Base-by-base conservation (phyloP, 1,284 basidiomycete genomes). In the Puccinia polysora region DNA sequence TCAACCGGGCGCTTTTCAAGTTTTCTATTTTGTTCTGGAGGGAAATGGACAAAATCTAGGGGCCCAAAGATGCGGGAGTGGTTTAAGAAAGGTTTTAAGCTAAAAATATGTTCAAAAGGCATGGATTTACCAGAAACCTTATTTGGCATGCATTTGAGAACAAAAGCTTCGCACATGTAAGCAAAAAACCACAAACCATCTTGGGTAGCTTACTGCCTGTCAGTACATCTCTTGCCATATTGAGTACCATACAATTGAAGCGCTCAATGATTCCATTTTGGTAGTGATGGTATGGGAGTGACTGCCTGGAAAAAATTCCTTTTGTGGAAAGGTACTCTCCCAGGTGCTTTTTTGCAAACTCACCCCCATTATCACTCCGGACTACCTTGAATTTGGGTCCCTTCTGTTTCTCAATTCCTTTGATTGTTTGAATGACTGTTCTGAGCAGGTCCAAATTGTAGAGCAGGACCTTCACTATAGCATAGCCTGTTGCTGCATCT, bases 71-170 rank as follows among this genome's bases (percentile, higher is more conserved):
- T 25, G 7, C 52, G 30, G 1, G 56, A 40, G 12, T 23, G 10
- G 25, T 56, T 38, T 2, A 15, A 36, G 18, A 36, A 32, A 8
- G 65, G 65, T 34, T 55, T 67, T 28, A 32, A 30, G 15, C 30
- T 20, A 12, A 64, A 34, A 5, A 50, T 12, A 4, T 14, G 14
- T 50, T 64, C 43, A n/a, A 4, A 64, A n/a, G 62, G 62, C 3
- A 45, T 64, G 5, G 28, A 4, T 3, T 34, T 34, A 15, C 30
- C 18, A 12, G 43, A 28, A 5, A 5, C 6, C 18, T 50, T 32
- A 32, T 50, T 64, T 2, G 62, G 62, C n/a, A 64, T 47, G 18
- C 43, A 3, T 18, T 64, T 64, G 1, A 64, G 45, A 12, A 34
- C 20, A 20, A 28, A 23, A 7, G 43, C 43, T 12, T 40, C 62